Base-by-base conservation (phyloP, 2,329 filamentous ascomycete species). In the Alternaria infectoria region DNA sequence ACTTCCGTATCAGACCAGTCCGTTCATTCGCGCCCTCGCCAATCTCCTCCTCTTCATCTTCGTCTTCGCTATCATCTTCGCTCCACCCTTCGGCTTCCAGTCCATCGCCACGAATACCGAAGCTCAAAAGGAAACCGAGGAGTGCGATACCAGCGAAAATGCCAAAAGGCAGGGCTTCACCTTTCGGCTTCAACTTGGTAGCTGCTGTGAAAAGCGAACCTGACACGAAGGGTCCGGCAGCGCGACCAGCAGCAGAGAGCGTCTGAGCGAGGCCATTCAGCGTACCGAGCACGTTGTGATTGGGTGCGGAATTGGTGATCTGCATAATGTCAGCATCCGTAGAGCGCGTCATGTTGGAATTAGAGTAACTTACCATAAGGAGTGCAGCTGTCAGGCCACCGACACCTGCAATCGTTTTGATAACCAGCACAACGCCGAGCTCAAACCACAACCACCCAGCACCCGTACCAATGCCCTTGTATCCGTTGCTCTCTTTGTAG, bases 221-320 rank as follows among this genome's bases (percentile, higher is more conserved):
- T 0, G 93, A 96, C 0, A 97, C 83, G 69, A 98, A 94, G 0
- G 96, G 96, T 0, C 96, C 96, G 0, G 93, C 87, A 46, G 94
- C 93, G 63, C 96, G 89, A 9, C 96, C 96, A 0, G 92, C 93
- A 0, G 96, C 96, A 0, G 93, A 97, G 0, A 99, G 88, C 0
- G 93, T 97, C 80, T 99, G 96, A 0, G 96, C 96, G 30, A 98
- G 87, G 10, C 96, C 96, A 74, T 99, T 97, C 25, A 99, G 85
- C 0, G 93, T 93, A 4, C 96, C 96, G 0, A 99, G 86, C 0
- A 92, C 93, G 6, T 91, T 89, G 78, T 95, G 88, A 8, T 94
- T 93, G 0, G 93, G 92, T 0, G 93, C 93, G 1, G 92, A 96
- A 73, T 99, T 99, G 40, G 93, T 98, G 69, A 99, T 94, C 92